Percentiles rank a stretch among this genome's conserved stretches.
These are phyloP conservation scores for Daldinia decipiens DNA, from an alignment of 495 filamentous ascomycete genomes.

Conservation along the genomic window DNA sequence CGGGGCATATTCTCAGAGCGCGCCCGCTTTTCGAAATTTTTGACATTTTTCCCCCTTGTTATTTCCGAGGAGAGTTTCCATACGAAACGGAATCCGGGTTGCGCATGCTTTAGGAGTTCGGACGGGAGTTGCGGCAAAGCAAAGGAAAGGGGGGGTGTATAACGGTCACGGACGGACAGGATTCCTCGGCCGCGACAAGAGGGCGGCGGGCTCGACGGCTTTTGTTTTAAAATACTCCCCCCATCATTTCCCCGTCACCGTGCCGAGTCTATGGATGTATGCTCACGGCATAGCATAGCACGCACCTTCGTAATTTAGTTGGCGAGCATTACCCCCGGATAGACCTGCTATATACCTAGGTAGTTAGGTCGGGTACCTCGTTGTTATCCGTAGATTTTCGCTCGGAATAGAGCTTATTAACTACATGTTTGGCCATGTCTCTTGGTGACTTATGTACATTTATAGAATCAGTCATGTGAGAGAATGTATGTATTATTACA, in stretches of 20 bases:
- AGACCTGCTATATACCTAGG: neutral
- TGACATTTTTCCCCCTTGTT: conserved; percentile 5
- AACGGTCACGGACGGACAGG: conserved; percentile 5
- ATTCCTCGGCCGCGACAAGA: conserved; percentile 15
- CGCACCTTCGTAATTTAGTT: neutral
- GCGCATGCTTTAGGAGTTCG: conserved; percentile 37
- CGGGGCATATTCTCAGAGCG: conserved; percentile 24
- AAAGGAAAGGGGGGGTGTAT: neutral
- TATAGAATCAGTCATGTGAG: neutral
- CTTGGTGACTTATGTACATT: neutral
- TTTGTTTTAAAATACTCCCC: neutral
- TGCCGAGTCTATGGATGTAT: neutral
- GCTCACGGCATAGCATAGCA: neutral
- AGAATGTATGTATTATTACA: too few relatives aligned
- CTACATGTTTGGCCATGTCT: neutral
- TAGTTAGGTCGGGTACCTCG: neutral
- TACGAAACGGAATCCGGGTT: conserved; percentile 12
- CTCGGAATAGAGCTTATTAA: neutral
- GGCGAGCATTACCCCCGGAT: neutral
- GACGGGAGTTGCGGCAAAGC: neutral
- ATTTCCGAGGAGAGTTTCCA: neutral
- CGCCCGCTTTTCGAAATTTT: conserved; percentile 6
- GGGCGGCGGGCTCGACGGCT: conserved; percentile 15
- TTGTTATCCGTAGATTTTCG: neutral
- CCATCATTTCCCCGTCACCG: neutral